A percentile compares a stretch with the other conserved stretches of the same genome.
Evolutionary conservation across 108 stramenopile species (phyloP).

Genomic region (Cyclotella kingstonii): DNA sequence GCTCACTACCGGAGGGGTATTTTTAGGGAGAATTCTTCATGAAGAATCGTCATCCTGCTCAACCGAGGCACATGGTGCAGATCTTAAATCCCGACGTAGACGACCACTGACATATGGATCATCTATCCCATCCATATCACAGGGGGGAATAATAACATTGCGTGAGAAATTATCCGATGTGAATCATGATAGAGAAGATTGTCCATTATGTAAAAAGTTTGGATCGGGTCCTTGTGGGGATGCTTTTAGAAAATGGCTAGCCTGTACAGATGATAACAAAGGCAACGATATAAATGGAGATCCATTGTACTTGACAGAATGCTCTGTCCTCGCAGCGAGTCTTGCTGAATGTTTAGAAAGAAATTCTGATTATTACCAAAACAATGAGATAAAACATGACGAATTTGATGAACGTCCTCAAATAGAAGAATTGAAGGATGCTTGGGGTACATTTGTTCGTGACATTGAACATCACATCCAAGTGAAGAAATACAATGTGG

Average conservation of each 20-base stretch:
- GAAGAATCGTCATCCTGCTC: not conserved
- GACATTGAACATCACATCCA: constrained; percentile 43
- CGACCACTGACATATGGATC: constrained; percentile 12
- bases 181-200: constrained; percentile 41
- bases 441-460: constrained; percentile 41
- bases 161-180: constrained; percentile 2
- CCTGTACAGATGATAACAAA: constrained; percentile 44
- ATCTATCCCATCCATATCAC: constrained; percentile 13
- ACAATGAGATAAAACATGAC: constrained; percentile 17
- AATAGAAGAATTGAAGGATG: constrained; percentile 17
- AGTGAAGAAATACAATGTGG: constrained; percentile 9
- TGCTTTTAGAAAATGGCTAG: constrained; percentile 44
- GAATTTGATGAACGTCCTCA: constrained; percentile 8
- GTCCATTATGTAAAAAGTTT: constrained; percentile 58
- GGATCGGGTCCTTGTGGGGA: constrained; percentile 50
- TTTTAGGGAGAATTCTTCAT: not conserved
- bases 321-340: constrained; percentile 31
- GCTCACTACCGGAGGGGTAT: not conserved
- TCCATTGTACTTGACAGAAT: constrained; percentile 38
- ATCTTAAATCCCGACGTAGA: not conserved
- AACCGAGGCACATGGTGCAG: not conserved
- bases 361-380: constrained; percentile 37
- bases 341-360: constrained; percentile 44
- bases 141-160: constrained; percentile 5
- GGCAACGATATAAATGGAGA: constrained; percentile 42